Evolutionary conservation across 495 filamentous ascomycete species (phyloP).

Genomic region (Haplographium delicatum): DNA sequence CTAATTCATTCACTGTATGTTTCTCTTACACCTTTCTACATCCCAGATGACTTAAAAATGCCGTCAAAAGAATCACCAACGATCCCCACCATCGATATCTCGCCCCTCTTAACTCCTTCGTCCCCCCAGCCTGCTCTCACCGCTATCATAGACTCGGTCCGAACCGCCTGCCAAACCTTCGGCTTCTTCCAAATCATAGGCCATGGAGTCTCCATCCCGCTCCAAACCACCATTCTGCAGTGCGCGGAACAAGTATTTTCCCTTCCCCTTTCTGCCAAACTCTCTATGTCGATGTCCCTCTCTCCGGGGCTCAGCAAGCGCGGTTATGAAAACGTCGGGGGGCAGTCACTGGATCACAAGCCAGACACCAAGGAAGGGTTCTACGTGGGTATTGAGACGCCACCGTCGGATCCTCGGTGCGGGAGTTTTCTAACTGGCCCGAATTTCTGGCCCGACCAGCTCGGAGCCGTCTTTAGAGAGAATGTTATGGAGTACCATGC

Average conservation of each 20-base stretch:
- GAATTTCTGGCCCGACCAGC: constrained; percentile 38
- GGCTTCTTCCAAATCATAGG: constrained; percentile 53
- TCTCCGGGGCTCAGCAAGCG: constrained; percentile 34
- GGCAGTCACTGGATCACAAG: constrained; percentile 39
- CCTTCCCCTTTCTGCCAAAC: constrained; percentile 42
- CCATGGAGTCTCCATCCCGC: constrained; percentile 32
- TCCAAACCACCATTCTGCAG: constrained; percentile 31
- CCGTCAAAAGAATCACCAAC: neutral
- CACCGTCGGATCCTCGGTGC: constrained; percentile 34
- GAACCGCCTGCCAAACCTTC: constrained; percentile 42
- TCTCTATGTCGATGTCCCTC: constrained; percentile 35
- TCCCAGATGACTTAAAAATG: neutral
- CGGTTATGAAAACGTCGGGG: constrained; percentile 46
- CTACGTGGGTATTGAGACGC: constrained; percentile 44
- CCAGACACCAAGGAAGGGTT: constrained; percentile 27
- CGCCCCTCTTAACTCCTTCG: neutral
- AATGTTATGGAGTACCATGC: neutral
- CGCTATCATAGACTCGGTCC: constrained; percentile 24
- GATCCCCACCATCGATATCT: neutral
- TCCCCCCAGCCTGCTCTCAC: neutral
- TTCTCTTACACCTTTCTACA: neutral
- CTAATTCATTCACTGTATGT: neutral
- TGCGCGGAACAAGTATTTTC: constrained; percentile 41
- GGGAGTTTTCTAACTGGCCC: constrained; percentile 35
- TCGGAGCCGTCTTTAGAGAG: neutral